Evolutionary conservation across 768 basidiomycete species (phyloP).

Genomic region (Podaxis sp.): DNA sequence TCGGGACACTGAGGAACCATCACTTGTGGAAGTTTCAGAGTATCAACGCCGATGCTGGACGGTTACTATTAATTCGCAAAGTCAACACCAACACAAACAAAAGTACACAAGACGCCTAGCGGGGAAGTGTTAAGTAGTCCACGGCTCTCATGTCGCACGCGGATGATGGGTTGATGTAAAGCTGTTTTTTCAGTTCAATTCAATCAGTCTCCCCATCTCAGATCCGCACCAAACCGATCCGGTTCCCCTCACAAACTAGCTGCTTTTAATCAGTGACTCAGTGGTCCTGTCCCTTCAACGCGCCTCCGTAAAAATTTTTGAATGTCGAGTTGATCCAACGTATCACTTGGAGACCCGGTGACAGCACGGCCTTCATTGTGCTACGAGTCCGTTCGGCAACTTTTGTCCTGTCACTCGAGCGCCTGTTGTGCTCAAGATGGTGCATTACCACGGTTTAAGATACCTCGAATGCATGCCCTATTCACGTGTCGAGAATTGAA

Average conservation of each 20-base stretch:
- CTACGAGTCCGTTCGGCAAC: neutral
- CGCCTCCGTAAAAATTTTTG: slow-evolving; percentile 1
- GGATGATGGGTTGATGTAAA: neutral
- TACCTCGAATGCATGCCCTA: slow-evolving; percentile 12
- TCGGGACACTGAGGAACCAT: slow-evolving; percentile 8
- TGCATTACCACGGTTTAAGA: neutral
- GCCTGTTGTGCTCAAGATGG: neutral
- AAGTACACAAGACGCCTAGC: neutral
- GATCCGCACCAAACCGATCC: slow-evolving; percentile 10
- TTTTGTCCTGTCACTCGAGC: neutral
- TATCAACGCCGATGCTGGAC: slow-evolving; percentile 1
- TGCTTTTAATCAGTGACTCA: slow-evolving; percentile 9
- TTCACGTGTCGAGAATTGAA: slow-evolving; percentile 16
- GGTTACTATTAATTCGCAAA: neutral
- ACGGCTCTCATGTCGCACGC: neutral
- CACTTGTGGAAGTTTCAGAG: neutral
- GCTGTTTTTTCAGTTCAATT: neutral
- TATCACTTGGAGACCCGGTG: neutral
- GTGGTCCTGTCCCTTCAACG: neutral
- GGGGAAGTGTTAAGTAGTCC: neutral
- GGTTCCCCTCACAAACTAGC: slow-evolving; percentile 3
- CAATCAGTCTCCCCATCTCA: slow-evolving; percentile 9
- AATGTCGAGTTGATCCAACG: neutral
- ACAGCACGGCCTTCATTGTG: neutral
- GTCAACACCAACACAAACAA: neutral